Evolutionary conservation across 768 basidiomycete species (phyloP).

Genomic region (Lactarius evosmus): DNA sequence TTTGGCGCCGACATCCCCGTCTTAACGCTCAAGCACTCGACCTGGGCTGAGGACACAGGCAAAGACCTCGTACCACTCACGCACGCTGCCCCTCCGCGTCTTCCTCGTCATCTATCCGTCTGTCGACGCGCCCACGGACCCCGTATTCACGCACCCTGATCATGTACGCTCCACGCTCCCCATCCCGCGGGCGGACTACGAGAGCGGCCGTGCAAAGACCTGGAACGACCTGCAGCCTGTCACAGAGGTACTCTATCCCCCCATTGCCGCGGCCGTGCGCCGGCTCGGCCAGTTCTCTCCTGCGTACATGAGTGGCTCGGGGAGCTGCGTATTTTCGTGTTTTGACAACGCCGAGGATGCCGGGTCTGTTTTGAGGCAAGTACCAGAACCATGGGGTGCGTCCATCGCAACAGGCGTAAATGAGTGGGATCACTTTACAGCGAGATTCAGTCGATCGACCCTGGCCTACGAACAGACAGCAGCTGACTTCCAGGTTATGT

Average conservation of each 20-base stretch:
- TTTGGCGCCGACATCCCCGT: slow-evolving; percentile 10
- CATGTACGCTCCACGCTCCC: slow-evolving; percentile 4
- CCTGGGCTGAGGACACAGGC: slow-evolving; percentile 10
- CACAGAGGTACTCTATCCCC: neutral
- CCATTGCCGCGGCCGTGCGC: slow-evolving; percentile 1
- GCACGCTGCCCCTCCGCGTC: neutral
- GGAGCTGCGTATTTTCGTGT: slow-evolving; percentile 6
- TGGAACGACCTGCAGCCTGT: slow-evolving; percentile 12
- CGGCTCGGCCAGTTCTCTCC: slow-evolving; percentile 1
- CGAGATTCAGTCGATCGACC: too few relatives aligned
- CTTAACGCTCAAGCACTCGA: neutral
- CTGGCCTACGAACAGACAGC: too few relatives aligned
- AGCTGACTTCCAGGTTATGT: too few relatives aligned
- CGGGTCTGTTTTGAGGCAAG: neutral
- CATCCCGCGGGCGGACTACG: slow-evolving; percentile 7
- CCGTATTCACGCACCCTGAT: slow-evolving; percentile 4
- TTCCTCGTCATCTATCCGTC: slow-evolving; percentile 12
- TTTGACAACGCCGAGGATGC: neutral
- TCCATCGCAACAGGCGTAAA: neutral
- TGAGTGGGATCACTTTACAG: slow-evolving; percentile 10
- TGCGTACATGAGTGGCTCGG: slow-evolving; percentile 13
- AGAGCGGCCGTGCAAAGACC: neutral
- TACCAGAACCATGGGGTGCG: slow-evolving; percentile 10
- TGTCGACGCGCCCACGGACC: neutral
- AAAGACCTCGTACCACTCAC: neutral